Evolutionary conservation across 441 rosid genomes (phyloP), one percentile per base, ranked within the genome.

Genomic region (Pelargonium myrrhifolium): DNA sequence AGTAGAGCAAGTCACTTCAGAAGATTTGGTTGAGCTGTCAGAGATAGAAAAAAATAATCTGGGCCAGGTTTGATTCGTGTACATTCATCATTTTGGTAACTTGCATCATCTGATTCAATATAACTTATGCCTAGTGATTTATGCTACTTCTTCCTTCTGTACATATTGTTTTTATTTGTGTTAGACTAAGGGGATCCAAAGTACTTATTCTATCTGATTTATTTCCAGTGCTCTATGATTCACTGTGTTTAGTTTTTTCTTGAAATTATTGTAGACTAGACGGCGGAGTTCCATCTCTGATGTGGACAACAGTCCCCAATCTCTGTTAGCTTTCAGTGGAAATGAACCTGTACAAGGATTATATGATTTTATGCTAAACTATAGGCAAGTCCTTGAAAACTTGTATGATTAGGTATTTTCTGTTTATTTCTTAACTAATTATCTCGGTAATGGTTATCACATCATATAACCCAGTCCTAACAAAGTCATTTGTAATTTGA

Each of bases 1-100:
- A 79, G 85, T 87, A 63, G 97, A 90, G 71, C 86, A 92, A 74
- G 85, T 79, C 53, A 81, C 88, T 63, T 76, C 85, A 37, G 98
- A 92, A 79, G 96, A 92, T 81, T 83, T 95, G 68, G 82, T 84
- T 39, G 97, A 95, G 86, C 98, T 95, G 69, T 86, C 95, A 72
- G 98, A 92, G 84, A 86, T 95, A 39, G 93, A 90, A 82, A 92
- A 86, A 77, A 88, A 86, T 70, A 92, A 89, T 77, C 72, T 90
- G 69, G 98, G 97, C 79, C 96, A 92, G 98, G 98, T 95, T 80
- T 73, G 83, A 79, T 51, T 6, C 6, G 66, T 53, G 49, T 40
- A 45, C 55, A 35, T 47, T 49, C 75, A 68, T 72, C 62, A 45
- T 67, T 21, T 58, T 70, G 59, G 6, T n/a, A 17, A 28, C 66